These are phyloP conservation scores for Neurospora sp. DNA, from an alignment of 2,329 filamentous ascomycete genomes.

Conservation along the genomic window DNA sequence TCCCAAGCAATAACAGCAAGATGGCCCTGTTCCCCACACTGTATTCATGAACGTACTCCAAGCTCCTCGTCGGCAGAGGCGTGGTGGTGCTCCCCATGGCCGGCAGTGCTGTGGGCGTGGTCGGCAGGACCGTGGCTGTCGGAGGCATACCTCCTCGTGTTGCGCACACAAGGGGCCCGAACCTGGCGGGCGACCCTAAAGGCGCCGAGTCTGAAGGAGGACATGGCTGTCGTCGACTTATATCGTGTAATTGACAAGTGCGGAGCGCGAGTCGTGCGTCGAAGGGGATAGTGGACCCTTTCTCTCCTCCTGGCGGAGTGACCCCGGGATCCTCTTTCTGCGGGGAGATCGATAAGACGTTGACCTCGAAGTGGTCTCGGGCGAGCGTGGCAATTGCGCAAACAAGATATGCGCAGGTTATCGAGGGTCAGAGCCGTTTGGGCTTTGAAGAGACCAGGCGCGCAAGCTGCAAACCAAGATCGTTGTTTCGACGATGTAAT, in stretches of 20 bases:
- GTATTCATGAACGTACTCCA: constrained; percentile 36
- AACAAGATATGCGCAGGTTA: background rate
- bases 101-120: constrained; percentile 22
- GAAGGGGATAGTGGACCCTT: background rate
- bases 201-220: constrained; percentile 26
- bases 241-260: background rate
- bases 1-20: constrained; percentile 1
- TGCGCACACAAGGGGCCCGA: constrained; percentile 23
- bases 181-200: constrained; percentile 28
- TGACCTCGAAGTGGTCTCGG: background rate
- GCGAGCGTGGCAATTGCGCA: background rate
- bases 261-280: background rate
- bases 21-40: background rate
- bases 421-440: background rate
- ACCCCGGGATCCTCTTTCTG: background rate
- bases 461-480: background rate
- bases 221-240: constrained; percentile 21
- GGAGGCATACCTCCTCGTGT: constrained; percentile 43
- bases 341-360: background rate
- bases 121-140: constrained; percentile 34
- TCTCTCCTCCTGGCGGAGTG: background rate
- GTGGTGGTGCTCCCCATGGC: constrained; percentile 18
- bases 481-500: background rate
- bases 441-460: background rate
- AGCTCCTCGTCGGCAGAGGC: constrained; percentile 41